Evolutionary conservation across 2,329 filamentous ascomycete species (phyloP).

Genomic region (Arthrobotrys iridis): DNA sequence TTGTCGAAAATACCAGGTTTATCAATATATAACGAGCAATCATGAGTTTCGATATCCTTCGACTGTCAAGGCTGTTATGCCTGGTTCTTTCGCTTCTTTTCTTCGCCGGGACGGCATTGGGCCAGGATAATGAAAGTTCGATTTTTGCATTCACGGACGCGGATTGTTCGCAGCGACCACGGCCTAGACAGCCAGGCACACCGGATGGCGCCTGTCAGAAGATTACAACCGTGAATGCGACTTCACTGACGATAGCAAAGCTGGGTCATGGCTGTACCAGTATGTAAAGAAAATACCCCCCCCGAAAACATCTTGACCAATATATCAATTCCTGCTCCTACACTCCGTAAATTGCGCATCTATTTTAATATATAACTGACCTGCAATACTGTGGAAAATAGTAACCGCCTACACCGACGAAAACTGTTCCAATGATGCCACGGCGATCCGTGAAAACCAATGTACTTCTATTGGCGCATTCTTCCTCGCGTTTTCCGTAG

Average conservation of each 20-base stretch:
- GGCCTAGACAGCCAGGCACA: constrained; percentile 15
- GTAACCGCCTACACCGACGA: constrained; percentile 42
- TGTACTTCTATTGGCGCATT: constrained; percentile 37
- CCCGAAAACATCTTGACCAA: neutral
- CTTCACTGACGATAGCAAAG: constrained; percentile 3
- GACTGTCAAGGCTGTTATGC: constrained; percentile 1
- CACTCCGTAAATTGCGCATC: neutral
- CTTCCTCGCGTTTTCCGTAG: constrained; percentile 44
- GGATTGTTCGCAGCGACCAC: neutral
- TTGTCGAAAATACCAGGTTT: too few relatives aligned
- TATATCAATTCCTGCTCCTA: neutral
- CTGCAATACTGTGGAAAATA: constrained; percentile 1
- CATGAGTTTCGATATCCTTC: constrained; percentile 15
- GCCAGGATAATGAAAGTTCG: constrained; percentile 17
- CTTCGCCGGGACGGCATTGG: neutral
- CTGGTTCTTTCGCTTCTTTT: constrained; percentile 16
- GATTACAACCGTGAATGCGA: constrained; percentile 19
- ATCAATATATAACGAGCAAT: too few relatives aligned
- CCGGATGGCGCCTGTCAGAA: constrained; percentile 24
- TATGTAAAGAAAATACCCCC: constrained; percentile 25
- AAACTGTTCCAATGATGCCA: constrained; percentile 34
- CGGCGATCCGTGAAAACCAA: constrained; percentile 8
- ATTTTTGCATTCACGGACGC: constrained; percentile 25
- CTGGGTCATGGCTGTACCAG: constrained; percentile 43
- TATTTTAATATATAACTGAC: neutral